Evolutionary conservation across 225 moss, liverwort and hornwort species (phyloP).

Genomic region (Antitrichia curtipendula): DNA sequence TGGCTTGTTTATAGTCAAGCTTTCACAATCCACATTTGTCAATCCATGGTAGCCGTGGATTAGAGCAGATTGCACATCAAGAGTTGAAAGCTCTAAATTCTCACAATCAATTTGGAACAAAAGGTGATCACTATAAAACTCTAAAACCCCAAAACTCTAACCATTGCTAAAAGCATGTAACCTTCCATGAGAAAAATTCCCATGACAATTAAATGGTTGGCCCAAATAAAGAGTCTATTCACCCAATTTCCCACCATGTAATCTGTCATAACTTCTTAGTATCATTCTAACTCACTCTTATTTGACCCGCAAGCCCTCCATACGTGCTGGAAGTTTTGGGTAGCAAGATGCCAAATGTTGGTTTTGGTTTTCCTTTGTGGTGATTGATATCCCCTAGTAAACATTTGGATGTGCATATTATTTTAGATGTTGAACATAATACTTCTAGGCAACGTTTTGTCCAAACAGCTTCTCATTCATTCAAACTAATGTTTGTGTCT

Average conservation of each 20-base stretch:
- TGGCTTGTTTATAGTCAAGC: too few relatives aligned
- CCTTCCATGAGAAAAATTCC: not conserved
- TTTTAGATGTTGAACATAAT: not conserved
- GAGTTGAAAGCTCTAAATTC: too few relatives aligned
- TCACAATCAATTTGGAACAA: not conserved
- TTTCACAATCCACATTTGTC: not conserved
- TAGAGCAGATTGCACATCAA: too few relatives aligned
- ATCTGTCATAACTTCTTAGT: not conserved
- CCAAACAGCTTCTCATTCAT: not conserved
- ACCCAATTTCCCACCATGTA: not conserved
- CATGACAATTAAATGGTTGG: not conserved
- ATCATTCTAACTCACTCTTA: not conserved
- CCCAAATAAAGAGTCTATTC: not conserved
- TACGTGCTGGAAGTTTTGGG: not conserved
- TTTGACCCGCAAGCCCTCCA: not conserved
- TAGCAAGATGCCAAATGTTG: not conserved
- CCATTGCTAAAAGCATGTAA: not conserved
- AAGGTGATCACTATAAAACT: not conserved
- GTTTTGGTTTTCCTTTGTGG: not conserved
- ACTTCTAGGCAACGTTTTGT: not conserved
- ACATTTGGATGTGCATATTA: not conserved
- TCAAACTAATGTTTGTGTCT: not conserved
- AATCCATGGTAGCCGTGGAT: too few relatives aligned
- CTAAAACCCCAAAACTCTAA: too few relatives aligned
- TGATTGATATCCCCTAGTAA: not conserved